phyloP scores from a whole-genome alignment of 2,329 filamentous ascomycete genomes.

The Ceratocystis cubensis region DNA sequence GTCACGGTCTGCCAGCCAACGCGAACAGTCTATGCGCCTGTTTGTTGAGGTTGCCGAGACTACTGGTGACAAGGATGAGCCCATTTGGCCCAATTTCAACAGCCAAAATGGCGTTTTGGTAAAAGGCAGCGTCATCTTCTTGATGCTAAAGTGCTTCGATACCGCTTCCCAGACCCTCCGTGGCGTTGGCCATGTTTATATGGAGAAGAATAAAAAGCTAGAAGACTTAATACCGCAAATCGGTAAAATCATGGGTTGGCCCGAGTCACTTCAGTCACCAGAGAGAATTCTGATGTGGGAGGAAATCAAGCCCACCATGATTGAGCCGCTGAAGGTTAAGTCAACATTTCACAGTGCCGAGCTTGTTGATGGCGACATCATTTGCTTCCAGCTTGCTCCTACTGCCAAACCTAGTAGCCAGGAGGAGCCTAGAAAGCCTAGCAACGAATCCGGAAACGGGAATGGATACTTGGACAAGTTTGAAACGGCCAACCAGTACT shows the following conservation, averaged over 20 bases:
- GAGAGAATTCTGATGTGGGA: constrained; percentile 66
- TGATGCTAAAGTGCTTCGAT: constrained; percentile 92
- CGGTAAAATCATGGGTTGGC: constrained; percentile 73
- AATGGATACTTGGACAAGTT: constrained; percentile 36
- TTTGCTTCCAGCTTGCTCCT: constrained; percentile 62
- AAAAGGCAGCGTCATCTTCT: constrained; percentile 56
- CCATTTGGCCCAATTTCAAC: constrained; percentile 57
- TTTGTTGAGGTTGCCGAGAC: constrained; percentile 74
- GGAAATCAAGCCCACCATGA: constrained; percentile 97
- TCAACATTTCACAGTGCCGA: constrained; percentile 81
- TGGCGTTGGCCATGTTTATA: constrained; percentile 74
- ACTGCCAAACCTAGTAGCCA: background rate
- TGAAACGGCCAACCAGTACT: constrained; percentile 71
- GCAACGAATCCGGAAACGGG: background rate
- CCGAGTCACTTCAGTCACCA: constrained; percentile 53
- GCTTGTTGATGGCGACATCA: constrained; percentile 91
- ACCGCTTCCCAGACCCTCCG: constrained; percentile 58
- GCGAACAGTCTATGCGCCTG: constrained; percentile 64
- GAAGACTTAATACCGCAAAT: constrained; percentile 71
- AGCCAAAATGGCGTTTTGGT: constrained; percentile 43
- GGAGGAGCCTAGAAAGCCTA: background rate
- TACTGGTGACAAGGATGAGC: constrained; percentile 52
- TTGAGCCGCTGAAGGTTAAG: constrained; percentile 85
- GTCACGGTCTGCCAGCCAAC: constrained; percentile 39
- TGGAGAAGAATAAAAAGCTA: constrained; percentile 77